Conservation (phyloP, 2,329 filamentous ascomycete species). For the Sporothrix pallida region DNA sequence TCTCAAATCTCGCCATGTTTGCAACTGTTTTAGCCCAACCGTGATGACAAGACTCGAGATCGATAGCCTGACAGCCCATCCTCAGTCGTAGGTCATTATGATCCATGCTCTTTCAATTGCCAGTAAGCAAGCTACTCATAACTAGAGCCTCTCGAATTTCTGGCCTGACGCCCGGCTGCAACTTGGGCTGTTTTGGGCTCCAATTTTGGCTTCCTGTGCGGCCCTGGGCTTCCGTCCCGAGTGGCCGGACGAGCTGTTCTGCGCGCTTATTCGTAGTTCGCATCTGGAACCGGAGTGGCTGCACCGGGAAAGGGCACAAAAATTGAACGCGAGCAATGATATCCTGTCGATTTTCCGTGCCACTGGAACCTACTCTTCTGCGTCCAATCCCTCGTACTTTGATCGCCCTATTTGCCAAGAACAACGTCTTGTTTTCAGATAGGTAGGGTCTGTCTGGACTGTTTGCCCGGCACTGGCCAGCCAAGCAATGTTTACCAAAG, state of each 20-base stretch:
- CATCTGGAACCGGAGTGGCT: not conserved
- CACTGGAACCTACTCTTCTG: not conserved
- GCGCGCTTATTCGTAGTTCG: not conserved
- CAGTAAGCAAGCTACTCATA: not conserved
- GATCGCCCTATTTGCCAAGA: not conserved
- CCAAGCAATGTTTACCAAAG: not conserved
- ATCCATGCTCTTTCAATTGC: not conserved
- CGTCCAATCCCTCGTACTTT: not conserved
- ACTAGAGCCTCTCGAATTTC: not conserved
- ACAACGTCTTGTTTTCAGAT: slow-evolving; percentile 9
- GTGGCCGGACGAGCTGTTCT: not conserved
- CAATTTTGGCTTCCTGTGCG: not conserved
- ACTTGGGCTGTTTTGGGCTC: not conserved
- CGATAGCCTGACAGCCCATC: not conserved
- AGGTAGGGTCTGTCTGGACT: not conserved
- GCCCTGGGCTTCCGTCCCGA: not conserved
- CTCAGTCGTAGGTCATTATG: not conserved
- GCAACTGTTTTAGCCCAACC: not conserved
- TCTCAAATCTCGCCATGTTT: slow-evolving; percentile 11
- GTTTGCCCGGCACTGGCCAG: not conserved
- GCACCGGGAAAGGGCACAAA: not conserved
- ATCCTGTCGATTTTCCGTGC: not conserved
- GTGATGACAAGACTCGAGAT: not conserved
- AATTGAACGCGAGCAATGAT: not conserved
- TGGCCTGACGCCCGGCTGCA: not conserved